phyloP scores from a whole-genome alignment of 352 stramenopile species.

The Pythium dissotocum region DNA sequence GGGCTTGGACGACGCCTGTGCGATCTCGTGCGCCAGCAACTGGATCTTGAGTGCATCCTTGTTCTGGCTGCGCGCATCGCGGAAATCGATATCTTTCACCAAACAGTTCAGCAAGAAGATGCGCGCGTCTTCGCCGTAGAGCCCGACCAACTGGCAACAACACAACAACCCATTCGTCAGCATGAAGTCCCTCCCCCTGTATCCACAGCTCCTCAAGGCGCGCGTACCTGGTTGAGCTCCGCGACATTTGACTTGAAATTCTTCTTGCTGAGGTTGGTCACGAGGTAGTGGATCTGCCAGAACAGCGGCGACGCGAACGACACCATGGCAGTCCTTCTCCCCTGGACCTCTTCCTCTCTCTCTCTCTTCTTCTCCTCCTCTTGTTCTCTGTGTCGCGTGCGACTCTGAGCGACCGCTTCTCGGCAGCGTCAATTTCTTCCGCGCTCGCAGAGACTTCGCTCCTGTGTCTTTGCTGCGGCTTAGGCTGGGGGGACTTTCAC shows the following conservation, averaged over 20 bases:
- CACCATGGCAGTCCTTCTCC: constrained; percentile 51
- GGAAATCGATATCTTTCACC: constrained; percentile 91
- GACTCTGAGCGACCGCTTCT: not conserved
- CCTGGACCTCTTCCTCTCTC: constrained; percentile 7
- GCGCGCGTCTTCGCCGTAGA: constrained; percentile 90
- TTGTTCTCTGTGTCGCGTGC: not conserved
- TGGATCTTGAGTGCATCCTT: constrained; percentile 91
- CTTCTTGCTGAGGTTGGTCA: constrained; percentile 93
- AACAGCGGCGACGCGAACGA: constrained; percentile 92
- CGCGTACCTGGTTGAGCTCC: constrained; percentile 89
- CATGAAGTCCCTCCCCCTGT: not conserved
- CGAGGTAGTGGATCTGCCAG: constrained; percentile 93
- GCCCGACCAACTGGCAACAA: constrained; percentile 75
- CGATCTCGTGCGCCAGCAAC: constrained; percentile 88
- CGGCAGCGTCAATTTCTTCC: constrained; percentile 30
- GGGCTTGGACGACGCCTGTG: constrained; percentile 82
- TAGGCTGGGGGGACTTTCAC: constrained; percentile 9
- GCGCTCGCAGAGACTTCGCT: constrained; percentile 17
- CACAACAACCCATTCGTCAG: not conserved
- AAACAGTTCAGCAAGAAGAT: constrained; percentile 92
- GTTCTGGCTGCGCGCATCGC: constrained; percentile 73
- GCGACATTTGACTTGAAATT: constrained; percentile 93
- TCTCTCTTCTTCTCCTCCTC: not conserved
- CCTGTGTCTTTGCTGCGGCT: not conserved
- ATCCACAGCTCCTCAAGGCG: not conserved